phyloP scores from a whole-genome alignment of 164 flowering plant genomes.

The Magnolia officinalis region DNA sequence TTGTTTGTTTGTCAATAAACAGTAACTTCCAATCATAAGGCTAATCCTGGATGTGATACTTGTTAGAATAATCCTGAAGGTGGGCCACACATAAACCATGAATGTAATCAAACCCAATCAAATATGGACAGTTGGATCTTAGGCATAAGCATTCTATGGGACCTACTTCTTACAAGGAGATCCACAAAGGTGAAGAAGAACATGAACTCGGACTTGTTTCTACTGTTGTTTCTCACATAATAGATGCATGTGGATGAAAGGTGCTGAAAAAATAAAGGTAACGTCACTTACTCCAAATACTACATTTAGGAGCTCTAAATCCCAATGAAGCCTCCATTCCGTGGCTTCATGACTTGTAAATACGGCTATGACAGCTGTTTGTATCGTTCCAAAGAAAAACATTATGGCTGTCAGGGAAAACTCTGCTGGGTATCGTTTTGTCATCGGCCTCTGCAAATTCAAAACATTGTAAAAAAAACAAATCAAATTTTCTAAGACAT shows the following conservation, averaged over 20 bases:
- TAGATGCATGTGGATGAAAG: too few relatives aligned
- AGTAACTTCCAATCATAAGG: too few relatives aligned
- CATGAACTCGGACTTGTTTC: too few relatives aligned
- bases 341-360: slow-evolving; percentile 15
- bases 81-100: neutral
- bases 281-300: neutral
- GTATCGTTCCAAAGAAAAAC: slow-evolving; percentile 24
- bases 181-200: too few relatives aligned
- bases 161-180: too few relatives aligned
- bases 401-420: slow-evolving; percentile 22
- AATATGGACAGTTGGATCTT: neutral
- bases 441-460: neutral
- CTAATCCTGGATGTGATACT: too few relatives aligned
- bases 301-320: neutral
- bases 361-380: slow-evolving; percentile 17
- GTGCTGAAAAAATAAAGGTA: neutral
- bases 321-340: neutral
- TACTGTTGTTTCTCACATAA: too few relatives aligned
- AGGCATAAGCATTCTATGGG: neutral
- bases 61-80: too few relatives aligned
- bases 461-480: too few relatives aligned
- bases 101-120: neutral
- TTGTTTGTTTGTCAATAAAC: too few relatives aligned
- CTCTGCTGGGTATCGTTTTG: slow-evolving; percentile 10
- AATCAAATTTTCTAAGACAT: neutral